phyloP scores from a whole-genome alignment of 192 early-diverging fungal species.

The Lobosporangium transversale region DNA sequence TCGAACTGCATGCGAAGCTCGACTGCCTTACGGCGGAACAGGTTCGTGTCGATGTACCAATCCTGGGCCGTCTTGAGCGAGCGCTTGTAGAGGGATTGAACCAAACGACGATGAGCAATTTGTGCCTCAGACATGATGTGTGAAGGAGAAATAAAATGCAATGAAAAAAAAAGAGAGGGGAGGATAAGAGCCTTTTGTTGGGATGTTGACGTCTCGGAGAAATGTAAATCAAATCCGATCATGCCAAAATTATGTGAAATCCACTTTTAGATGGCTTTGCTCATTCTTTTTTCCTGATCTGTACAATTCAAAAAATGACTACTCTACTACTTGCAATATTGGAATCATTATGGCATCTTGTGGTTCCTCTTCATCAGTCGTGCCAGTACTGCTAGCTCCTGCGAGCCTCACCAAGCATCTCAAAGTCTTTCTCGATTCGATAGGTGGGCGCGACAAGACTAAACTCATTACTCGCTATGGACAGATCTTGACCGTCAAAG shows the following conservation, averaged over 20 bases:
- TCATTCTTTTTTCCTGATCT: neutral
- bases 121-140: constrained; percentile 55
- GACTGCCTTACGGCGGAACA: constrained; percentile 84
- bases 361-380: no score
- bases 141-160: neutral
- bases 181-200: neutral
- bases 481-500: neutral
- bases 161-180: neutral
- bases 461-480: constrained; percentile 34
- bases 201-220: no score
- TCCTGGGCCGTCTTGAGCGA: constrained; percentile 84
- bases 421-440: constrained; percentile 33
- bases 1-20: constrained; percentile 90
- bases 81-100: constrained; percentile 86
- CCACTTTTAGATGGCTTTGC: constrained; percentile 26
- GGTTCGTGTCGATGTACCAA: constrained; percentile 87
- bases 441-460: constrained; percentile 39
- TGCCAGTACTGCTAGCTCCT: constrained; percentile 33
- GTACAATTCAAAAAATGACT: neutral
- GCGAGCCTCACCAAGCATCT: constrained; percentile 33
- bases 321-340: no score
- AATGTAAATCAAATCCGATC: no score
- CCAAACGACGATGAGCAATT: constrained; percentile 73
- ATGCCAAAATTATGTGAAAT: no score
- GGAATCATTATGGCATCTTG: no score